Base-by-base conservation (phyloP, 768 basidiomycete species). In the Boletus speciosus region DNA sequence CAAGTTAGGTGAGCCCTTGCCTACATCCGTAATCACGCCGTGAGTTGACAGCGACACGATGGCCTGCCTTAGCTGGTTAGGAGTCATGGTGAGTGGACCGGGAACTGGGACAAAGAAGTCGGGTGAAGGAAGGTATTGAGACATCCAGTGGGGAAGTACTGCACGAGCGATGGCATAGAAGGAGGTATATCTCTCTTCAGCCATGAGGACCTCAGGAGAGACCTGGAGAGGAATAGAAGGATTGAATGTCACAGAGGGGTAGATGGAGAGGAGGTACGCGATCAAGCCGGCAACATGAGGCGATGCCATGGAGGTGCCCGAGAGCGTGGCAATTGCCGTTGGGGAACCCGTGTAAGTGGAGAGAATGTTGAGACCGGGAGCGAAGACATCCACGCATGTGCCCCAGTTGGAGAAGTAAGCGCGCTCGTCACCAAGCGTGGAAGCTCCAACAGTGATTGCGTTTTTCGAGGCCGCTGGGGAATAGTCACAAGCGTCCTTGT, bases 401-500 rank as follows among this genome's bases (percentile, higher is more conserved):
- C 96, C 97, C 62, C 76, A 79, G 81, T 99, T 99, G 67, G 93
- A 95, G 80, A 97, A 93, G 74, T 89, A 90, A 6, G 91, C 91
- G 42, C 90, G 85, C 56, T 86, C 84, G 58, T 93, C 91, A 41
- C 71, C 78, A 23, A 93, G 77, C 2, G 90, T 92, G 3, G 87
- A 88, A 31, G 97, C 97, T 61, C 90, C 97, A 51, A 98, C 97
- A 46, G 97, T 98, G 57, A 99, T 81, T 15, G 97, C 92, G 51
- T 89, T 84, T 75, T 88, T 81, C 5, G 97, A 83, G 7, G 82
- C 84, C 27, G 95, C 97, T 35, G 97, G 97, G 1, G 95, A 98
- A 74, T 88, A 97, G 60, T 77, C 77, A 79, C 96, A 98, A 12
- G 93, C 93, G 65, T 96, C 90, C 62, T 81, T 83, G 74, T 90